Percentiles rank a stretch among this genome's conserved stretches.
phyloP scores from a whole-genome alignment of 495 filamentous ascomycete genomes.

The Penicillium dipodomyicola region DNA sequence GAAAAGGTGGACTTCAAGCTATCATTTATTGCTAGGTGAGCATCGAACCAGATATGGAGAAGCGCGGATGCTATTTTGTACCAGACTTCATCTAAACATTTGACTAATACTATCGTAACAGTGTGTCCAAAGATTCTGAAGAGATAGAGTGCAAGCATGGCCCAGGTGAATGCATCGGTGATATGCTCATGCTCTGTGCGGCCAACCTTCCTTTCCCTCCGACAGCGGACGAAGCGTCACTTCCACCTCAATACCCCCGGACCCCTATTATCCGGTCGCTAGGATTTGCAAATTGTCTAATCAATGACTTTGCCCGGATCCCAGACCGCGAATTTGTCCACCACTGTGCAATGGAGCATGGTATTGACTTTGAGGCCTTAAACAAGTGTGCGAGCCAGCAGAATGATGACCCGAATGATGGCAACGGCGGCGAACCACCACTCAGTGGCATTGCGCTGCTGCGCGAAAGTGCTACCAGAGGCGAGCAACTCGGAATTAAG shows the following conservation, averaged over 20 bases:
- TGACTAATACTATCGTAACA: slow-evolving; percentile 11
- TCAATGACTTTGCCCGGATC: slow-evolving; percentile 66
- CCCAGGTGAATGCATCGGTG: slow-evolving; percentile 84
- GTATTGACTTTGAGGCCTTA: slow-evolving; percentile 76
- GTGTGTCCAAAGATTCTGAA: slow-evolving; percentile 38
- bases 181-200: slow-evolving; percentile 92
- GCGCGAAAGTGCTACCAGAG: slow-evolving; percentile 70
- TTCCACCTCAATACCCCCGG: slow-evolving; percentile 31
- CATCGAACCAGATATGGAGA: background rate
- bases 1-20: slow-evolving; percentile 88
- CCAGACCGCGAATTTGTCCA: slow-evolving; percentile 71
- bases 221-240: slow-evolving; percentile 16
- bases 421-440: slow-evolving; percentile 49
- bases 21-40: slow-evolving; percentile 83
- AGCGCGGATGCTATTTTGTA: background rate
- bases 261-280: slow-evolving; percentile 82
- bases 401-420: slow-evolving; percentile 53
- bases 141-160: slow-evolving; percentile 76
- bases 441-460: slow-evolving; percentile 62
- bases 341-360: slow-evolving; percentile 84
- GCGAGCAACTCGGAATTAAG: slow-evolving; percentile 62
- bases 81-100: background rate
- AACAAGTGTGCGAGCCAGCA: slow-evolving; percentile 69
- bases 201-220: slow-evolving; percentile 55
- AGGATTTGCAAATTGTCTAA: slow-evolving; percentile 88